Evolutionary conservation across 495 filamentous ascomycete genomes (phyloP), one percentile per base, ranked within the genome.

Genomic region (Penicillium angulare): DNA sequence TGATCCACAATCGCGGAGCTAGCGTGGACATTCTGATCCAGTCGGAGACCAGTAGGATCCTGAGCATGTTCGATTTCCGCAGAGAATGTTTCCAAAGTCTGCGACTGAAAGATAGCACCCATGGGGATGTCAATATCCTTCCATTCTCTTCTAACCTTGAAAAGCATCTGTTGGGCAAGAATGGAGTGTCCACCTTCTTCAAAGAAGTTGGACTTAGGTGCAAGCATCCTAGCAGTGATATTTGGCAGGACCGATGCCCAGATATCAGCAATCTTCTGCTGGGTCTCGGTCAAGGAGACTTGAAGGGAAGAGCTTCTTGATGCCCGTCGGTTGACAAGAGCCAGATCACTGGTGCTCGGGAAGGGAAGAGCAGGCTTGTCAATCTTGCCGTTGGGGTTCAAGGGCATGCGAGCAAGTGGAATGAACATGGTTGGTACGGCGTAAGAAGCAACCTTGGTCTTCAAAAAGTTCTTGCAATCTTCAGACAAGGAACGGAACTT

Each of bases 341-440:
- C 67, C 39, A 76, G 64, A 51, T 90, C 83, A 3, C 79, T 79
- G 9, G 83, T 84, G 64, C 92, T 88, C 0, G 93, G 93, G 81
- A 95, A 97, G 0, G 93, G 93, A 34, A 98, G 77, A 1, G 85
- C 86, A 5, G 90, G 90, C 69, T 86, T 90, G 63, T 98, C 93
- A 38, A 95, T 84, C 73, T 96, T 97, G 52, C 91, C 92, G 56
- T 97, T 97, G 12, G 92, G 92, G 69, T 96, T 97, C 22, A 97
- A 74, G 0, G 92, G 92, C 45, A 97, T 79, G 33, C 85, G 85
- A 43, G 79, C 78, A 18, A 98, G 81, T 2, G 88, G 83, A 23
- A 98, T 88, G 52, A 91, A 80, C 27, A 92, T 78, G 0, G 79
- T 81, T 0, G 93, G 93, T 0, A 97, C 86, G 0, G 92, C 88